These are phyloP conservation scores for Rhododendron simsii DNA, from an alignment of 148 eudicot genomes.

Conservation along the genomic window DNA sequence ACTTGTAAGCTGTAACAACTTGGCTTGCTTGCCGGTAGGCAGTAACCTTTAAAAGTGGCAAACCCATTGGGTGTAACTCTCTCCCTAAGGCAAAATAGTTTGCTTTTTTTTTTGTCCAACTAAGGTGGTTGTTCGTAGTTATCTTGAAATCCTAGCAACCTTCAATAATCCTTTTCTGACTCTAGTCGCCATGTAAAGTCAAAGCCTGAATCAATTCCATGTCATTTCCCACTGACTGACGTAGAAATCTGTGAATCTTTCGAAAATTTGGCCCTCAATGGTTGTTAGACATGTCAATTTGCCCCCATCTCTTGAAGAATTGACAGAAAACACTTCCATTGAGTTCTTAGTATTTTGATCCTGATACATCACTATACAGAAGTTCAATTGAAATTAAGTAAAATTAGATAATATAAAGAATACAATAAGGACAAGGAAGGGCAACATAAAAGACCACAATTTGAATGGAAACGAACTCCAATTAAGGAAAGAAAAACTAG, in stretches of 20 bases:
- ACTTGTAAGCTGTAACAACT: neutral
- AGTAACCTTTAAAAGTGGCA: neutral
- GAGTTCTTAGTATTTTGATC: neutral
- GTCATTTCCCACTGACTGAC: neutral
- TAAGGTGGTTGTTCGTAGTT: neutral
- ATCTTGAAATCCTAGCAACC: neutral
- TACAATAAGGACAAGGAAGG: neutral
- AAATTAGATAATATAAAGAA: neutral
- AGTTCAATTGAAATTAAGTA: neutral
- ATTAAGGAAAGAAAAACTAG: neutral
- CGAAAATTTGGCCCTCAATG: neutral
- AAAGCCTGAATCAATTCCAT: neutral
- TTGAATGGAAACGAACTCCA: neutral
- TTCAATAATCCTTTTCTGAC: neutral
- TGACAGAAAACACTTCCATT: neutral
- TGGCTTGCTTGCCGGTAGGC: neutral
- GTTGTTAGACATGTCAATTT: neutral
- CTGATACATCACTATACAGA: neutral
- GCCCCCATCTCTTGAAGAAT: neutral
- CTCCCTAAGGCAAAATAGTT: neutral
- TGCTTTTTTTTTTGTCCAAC: neutral
- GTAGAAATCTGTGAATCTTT: neutral
- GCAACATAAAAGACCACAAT: neutral
- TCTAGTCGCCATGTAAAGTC: neutral
- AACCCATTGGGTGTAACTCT: neutral